phyloP scores from a whole-genome alignment of 768 basidiomycete genomes.

The Podaxis sp. region DNA sequence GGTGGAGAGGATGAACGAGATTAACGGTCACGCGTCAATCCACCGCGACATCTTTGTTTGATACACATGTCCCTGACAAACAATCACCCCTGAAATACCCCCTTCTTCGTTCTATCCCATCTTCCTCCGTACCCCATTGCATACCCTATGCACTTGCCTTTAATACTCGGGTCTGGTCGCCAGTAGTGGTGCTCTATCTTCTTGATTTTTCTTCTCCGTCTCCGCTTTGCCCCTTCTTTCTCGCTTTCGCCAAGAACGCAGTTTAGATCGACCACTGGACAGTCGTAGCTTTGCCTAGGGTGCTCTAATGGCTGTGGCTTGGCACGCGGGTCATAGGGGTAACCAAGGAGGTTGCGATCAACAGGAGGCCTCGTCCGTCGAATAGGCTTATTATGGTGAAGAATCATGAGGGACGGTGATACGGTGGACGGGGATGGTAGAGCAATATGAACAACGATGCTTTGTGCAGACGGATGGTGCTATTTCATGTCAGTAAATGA shows the following conservation, averaged over 20 bases:
- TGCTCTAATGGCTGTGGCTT: conserved; percentile 10
- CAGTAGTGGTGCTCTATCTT: conserved; percentile 30
- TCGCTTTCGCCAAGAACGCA: conserved; percentile 3
- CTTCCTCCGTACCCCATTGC: conserved; percentile 41
- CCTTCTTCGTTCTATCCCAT: conserved; percentile 19
- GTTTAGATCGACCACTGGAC: conserved; percentile 25
- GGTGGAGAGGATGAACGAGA: conserved; percentile 3
- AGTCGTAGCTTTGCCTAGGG: conserved; percentile 17
- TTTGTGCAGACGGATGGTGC: conserved; percentile 5
- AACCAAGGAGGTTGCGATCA: conserved; percentile 25
- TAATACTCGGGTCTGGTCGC: conserved; percentile 35
- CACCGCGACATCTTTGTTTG: conserved; percentile 1
- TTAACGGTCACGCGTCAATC: conserved; percentile 2
- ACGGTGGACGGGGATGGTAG: conserved; percentile 3
- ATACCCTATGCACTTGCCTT: conserved; percentile 42
- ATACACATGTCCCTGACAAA: neutral
- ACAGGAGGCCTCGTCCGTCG: conserved; percentile 45
- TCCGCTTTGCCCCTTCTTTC: conserved; percentile 21
- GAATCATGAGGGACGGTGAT: conserved; percentile 29
- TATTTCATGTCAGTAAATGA: neutral
- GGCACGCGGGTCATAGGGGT: conserved; percentile 32
- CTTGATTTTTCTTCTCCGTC: conserved; percentile 13
- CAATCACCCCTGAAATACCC: conserved; percentile 8
- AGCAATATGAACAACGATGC: neutral
- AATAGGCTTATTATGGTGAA: conserved; percentile 28